Evolutionary conservation across 441 rosid genomes (phyloP), one percentile per base, ranked within the genome.

Genomic region (Metrosideros polymorpha): DNA sequence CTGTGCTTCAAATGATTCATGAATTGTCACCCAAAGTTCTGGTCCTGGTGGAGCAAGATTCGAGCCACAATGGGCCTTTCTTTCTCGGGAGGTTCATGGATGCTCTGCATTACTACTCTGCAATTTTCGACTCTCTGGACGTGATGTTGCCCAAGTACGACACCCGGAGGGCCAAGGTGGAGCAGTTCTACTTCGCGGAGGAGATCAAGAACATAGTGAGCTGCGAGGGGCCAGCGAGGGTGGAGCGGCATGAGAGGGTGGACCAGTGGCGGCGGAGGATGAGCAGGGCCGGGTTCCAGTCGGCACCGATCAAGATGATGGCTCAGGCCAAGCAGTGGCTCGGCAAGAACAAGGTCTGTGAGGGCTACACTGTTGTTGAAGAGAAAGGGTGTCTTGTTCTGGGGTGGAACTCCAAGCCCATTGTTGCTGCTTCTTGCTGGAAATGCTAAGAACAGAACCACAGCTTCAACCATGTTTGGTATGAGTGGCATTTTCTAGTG

Each of bases 251-350:
- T 9, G 97, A 93, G 92, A 91, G 90, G 89, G 88, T 91, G 86
- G 94, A 94, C 71, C 95, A 93, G 82, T 94, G 95, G 97, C 91
- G 93, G 27, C 85, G 97, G 90, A 91, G 95, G 89, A 93, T 91
- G 95, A 94, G 94, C 88, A 92, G 95, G n/a, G 95, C 95, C 1
- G 93, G 95, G n/a, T 94, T 94, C 56, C 95, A 93, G 90, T 93
- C 89, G 42, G 90, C 93, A 50, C 93, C 95, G 0, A 83, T 91
- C 42, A 92, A 90, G 92, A 91, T 91, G 93, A 19, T 91, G 86
- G 84, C 89, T 66, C 92, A 88, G 89, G 91, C 94, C 84, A 92
- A 92, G 91, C 89, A 92, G 85, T 93, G 97, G 97, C 91, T 93
- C 8, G 89, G 76, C 85, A 90, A 89, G 83, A 90, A 88, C 17